Evolutionary conservation across 495 filamentous ascomycete species (phyloP), one percentile per base, ranked within the genome.

Genomic region (Lasiosphaeris hirsuta): DNA sequence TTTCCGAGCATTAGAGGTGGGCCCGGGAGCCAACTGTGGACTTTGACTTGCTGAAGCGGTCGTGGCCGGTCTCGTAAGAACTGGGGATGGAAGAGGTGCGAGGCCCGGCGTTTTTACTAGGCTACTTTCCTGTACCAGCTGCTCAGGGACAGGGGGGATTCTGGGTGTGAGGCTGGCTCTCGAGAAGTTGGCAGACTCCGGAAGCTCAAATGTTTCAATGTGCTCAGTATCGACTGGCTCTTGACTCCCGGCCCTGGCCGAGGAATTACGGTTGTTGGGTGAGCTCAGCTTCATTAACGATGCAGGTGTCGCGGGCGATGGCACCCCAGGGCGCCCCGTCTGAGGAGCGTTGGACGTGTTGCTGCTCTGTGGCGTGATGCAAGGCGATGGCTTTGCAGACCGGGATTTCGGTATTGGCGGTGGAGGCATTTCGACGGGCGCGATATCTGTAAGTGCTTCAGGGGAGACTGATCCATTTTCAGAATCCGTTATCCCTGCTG

Each of bases 261-360:
- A 58, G 0, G 66, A 57, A 51, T 65, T 75, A 35, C 69, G 62
- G 30, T 68, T 71, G 48, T 66, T 75, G 10, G 80, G 78, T 18
- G 78, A 78, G 33, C 64, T 63, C 37, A 79, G 62, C 49, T 84
- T 87, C 85, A 96, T 93, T 57, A 96, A 69, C n/a, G 90, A 91
- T 13, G 90, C 89, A 0, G 90, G 90, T 2, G 90, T 94, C 15
- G 88, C 90, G 13, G 90, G 86, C 8, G 79, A 80, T 34, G 70
- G 70, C 8, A 72, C 65, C 5, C 71, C 70, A 7, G 68, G 66
- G 7, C 71, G 59, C 13, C 44, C 13, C 33, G 68, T 48, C 43
- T 65, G 63, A 7, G 65, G 46, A 14, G 38, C 30, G 23, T 55
- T 57, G 13, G 64, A 35, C 23, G 56, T 47, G 37, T 62, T 59